A percentile compares a stretch with the other conserved stretches of the same genome.
Evolutionary conservation across 2,329 filamentous ascomycete genomes (phyloP).

Genomic region (Fusarium sacchari): DNA sequence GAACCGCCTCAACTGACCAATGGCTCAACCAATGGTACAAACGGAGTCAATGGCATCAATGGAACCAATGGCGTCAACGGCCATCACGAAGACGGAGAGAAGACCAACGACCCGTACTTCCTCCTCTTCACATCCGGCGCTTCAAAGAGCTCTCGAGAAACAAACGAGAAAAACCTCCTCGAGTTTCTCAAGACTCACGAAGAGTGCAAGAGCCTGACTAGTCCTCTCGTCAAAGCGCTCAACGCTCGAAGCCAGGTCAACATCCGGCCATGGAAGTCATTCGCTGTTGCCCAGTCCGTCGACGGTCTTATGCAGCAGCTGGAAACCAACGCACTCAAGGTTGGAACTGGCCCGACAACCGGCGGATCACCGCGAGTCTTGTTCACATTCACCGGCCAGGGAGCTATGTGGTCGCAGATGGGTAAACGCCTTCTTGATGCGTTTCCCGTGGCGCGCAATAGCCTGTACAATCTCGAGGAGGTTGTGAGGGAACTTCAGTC

Average conservation of each 20-base stretch:
- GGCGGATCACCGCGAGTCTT: constrained; percentile 3
- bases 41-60: background rate
- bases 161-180: constrained; percentile 21
- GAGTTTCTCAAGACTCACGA: constrained; percentile 29
- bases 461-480: constrained; percentile 27
- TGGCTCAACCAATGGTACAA: background rate
- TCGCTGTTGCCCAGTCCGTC: constrained; percentile 33
- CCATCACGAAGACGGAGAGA: background rate
- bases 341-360: constrained; percentile 12
- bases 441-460: constrained; percentile 36
- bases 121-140: constrained; percentile 35
- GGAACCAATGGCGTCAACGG: background rate
- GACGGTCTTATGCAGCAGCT: constrained; percentile 30
- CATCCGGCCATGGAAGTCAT: constrained; percentile 37
- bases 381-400: constrained; percentile 35
- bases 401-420: constrained; percentile 40
- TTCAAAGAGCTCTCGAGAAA: constrained; percentile 29
- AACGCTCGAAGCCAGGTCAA: constrained; percentile 37
- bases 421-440: constrained; percentile 34
- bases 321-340: constrained; percentile 31
- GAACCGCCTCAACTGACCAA: constrained; percentile 12
- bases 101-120: constrained; percentile 5
- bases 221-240: constrained; percentile 27
- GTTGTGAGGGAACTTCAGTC: constrained; percentile 24
- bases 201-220: constrained; percentile 20